phyloP scores from a whole-genome alignment of 164 flowering plant species.

The Piper betle region DNA sequence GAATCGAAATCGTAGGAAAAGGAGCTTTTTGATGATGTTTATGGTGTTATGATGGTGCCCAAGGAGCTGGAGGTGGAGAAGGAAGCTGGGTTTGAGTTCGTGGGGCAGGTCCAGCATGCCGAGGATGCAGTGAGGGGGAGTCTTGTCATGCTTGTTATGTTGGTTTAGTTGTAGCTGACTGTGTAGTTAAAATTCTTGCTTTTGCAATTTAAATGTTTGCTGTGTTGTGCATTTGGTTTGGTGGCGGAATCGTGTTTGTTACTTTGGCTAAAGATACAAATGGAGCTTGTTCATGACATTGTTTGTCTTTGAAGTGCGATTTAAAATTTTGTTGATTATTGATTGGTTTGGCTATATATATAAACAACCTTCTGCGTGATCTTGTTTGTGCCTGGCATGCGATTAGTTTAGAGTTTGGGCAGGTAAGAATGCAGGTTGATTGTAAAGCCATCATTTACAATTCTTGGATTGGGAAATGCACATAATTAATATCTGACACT shows the following conservation, averaged over 20 bases:
- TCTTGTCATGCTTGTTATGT: neutral
- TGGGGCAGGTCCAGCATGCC: conserved; percentile 38
- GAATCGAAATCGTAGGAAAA: conserved; percentile 43
- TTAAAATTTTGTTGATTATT: too few relatives aligned
- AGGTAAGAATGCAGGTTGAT: too few relatives aligned
- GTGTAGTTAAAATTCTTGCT: neutral
- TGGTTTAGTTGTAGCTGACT: neutral
- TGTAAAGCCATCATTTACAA: too few relatives aligned
- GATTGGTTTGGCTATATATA: too few relatives aligned
- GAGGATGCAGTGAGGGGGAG: conserved; percentile 28
- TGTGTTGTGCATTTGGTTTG: too few relatives aligned
- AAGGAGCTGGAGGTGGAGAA: conserved; percentile 28
- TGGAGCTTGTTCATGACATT: neutral
- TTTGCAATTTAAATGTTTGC: neutral
- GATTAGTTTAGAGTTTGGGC: too few relatives aligned
- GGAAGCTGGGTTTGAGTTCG: conserved; percentile 23
- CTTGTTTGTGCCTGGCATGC: too few relatives aligned
- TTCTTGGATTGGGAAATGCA: too few relatives aligned
- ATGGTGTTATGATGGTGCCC: conserved; percentile 30
- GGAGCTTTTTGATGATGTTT: conserved; percentile 35
- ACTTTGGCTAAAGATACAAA: neutral
- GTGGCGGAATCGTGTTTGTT: neutral
- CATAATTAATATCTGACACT: too few relatives aligned
- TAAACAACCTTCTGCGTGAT: too few relatives aligned
- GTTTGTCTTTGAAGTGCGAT: neutral